A percentile compares a stretch with the other conserved stretches of the same genome.
phyloP scores from a whole-genome alignment of 805 yeast genomes.

The Wickerhamomyces sydowiorum region DNA sequence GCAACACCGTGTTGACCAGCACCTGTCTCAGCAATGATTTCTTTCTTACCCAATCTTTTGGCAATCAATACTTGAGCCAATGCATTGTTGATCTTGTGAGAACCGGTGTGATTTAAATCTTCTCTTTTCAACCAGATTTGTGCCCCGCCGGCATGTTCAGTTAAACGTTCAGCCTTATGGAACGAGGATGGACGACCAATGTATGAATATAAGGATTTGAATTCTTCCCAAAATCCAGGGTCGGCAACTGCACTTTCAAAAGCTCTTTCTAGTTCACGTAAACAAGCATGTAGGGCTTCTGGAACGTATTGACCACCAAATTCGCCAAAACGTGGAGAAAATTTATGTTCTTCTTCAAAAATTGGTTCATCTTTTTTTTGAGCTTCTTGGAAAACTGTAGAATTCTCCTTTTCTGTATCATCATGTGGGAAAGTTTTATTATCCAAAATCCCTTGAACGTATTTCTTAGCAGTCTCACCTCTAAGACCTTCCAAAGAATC shows the following conservation, averaged over 20 bases:
- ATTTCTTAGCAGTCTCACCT: conserved; percentile 57
- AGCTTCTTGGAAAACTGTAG: conserved; percentile 8
- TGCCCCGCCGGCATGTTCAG: conserved; percentile 91
- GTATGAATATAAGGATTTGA: conserved; percentile 75
- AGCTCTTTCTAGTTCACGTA: conserved; percentile 81
- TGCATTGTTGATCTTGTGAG: conserved; percentile 83
- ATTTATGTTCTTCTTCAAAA: conserved; percentile 58
- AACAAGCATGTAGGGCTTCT: conserved; percentile 88
- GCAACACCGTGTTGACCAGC: conserved; percentile 96
- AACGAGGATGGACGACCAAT: conserved; percentile 95
- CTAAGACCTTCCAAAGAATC: conserved; percentile 57
- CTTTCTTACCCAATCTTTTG: conserved; percentile 68
- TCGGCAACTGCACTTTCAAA: conserved; percentile 87
- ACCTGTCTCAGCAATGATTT: conserved; percentile 85
- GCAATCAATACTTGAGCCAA: conserved; percentile 79
- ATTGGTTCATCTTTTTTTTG: conserved; percentile 24
- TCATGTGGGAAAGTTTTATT: conserved; percentile 35
- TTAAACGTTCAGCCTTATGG: conserved; percentile 84
- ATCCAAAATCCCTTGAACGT: conserved; percentile 63
- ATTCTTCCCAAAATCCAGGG: conserved; percentile 91
- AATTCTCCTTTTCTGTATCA: conserved; percentile 27
- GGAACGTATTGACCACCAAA: conserved; percentile 99
- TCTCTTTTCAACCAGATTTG: conserved; percentile 98
- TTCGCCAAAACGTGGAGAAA: conserved; percentile 79
- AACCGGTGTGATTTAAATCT: conserved; percentile 87